phyloP scores from a whole-genome alignment of 139 green algal genomes.

The Micromonas commoda region DNA sequence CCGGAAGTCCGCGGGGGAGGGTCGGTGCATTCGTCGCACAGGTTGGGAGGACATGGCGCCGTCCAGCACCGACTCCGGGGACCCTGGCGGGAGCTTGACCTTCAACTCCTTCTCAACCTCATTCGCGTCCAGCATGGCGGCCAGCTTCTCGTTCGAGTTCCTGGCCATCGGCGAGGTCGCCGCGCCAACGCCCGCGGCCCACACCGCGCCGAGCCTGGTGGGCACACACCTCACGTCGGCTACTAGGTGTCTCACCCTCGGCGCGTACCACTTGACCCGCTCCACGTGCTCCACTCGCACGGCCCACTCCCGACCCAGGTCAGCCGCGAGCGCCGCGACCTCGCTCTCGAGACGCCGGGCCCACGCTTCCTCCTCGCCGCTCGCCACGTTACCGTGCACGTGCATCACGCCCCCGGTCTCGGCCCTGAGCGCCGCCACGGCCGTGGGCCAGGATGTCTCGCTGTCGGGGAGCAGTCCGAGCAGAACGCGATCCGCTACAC shows the following conservation, averaged over 20 bases:
- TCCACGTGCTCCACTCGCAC: conserved; percentile 49
- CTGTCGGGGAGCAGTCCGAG: conserved; percentile 64
- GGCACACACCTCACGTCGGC: conserved; percentile 48
- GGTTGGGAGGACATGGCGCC: neutral
- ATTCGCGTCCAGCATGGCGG: too few relatives aligned
- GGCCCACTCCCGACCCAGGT: conserved; percentile 21
- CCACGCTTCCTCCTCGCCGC: conserved; percentile 47
- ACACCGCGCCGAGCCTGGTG: neutral
- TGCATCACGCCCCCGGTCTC: conserved; percentile 61
- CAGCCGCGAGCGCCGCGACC: conserved; percentile 7
- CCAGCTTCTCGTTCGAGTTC: too few relatives aligned
- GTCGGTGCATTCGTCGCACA: conserved; percentile 1
- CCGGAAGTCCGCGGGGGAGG: neutral
- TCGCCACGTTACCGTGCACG: conserved; percentile 63
- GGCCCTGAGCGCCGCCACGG: conserved; percentile 21
- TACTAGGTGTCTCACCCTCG: conserved; percentile 63
- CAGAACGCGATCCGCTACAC: conserved; percentile 60
- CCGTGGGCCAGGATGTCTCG: conserved; percentile 50
- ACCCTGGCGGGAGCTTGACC: neutral
- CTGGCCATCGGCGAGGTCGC: neutral
- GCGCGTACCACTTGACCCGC: conserved; percentile 71
- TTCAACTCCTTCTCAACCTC: neutral
- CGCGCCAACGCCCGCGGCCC: neutral
- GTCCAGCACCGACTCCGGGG: too few relatives aligned
- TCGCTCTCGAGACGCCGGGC: conserved; percentile 18